A percentile compares a stretch with the other conserved stretches of the same genome.
Evolutionary conservation across 169 alveolate genomes (phyloP).

Genomic region (Plasmodium cynomolgi): DNA sequence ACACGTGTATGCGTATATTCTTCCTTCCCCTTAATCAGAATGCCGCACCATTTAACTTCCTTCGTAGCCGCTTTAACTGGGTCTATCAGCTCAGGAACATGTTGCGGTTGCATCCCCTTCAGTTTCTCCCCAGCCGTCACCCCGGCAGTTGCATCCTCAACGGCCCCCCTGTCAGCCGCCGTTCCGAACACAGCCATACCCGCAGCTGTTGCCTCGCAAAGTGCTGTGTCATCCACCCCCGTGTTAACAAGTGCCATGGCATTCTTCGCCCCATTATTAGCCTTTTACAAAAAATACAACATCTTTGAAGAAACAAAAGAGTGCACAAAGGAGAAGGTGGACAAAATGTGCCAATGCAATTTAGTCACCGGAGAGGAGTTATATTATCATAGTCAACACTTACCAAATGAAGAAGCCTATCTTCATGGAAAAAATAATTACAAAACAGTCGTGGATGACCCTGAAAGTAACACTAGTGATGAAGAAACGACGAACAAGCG

Average conservation of each 20-base stretch:
- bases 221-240: constrained; percentile 69
- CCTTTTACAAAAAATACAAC: constrained; percentile 44
- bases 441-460: background rate
- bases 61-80: constrained; percentile 73
- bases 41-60: constrained; percentile 74
- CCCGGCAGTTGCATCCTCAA: constrained; percentile 60
- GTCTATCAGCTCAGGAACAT: constrained; percentile 70
- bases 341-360: constrained; percentile 54
- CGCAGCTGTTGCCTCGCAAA: constrained; percentile 68
- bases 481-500: background rate
- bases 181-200: constrained; percentile 67
- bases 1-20: background rate
- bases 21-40: background rate
- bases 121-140: constrained; percentile 54
- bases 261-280: constrained; percentile 55
- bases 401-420: background rate
- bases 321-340: constrained; percentile 6
- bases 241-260: constrained; percentile 55
- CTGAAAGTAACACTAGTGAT: constrained; percentile 12
- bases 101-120: constrained; percentile 74
- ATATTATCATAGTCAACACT: background rate
- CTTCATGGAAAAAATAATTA: background rate
- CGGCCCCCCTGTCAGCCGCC: constrained; percentile 69
- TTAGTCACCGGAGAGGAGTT: constrained; percentile 19
- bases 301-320: constrained; percentile 29